Conservation (phyloP, 1,284 basidiomycete genomes). For the Leccinum huronense region DNA sequence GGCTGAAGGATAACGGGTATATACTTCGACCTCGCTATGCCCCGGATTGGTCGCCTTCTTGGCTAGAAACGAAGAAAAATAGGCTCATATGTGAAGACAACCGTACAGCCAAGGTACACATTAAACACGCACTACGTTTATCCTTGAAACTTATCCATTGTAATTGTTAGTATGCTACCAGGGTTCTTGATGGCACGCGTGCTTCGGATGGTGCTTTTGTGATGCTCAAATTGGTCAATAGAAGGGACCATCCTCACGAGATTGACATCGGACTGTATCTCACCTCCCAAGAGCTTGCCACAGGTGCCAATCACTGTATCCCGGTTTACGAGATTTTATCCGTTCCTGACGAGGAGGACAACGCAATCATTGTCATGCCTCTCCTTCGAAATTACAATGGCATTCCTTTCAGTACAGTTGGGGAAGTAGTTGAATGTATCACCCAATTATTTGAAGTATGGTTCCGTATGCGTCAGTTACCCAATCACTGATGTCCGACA, state of each 20-base stretch:
- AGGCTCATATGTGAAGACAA: conserved; percentile 29
- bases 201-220: conserved; percentile 31
- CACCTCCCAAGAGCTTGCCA: conserved; percentile 18
- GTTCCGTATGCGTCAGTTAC: too few species aligned
- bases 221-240: conserved; percentile 31
- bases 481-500: too few species aligned
- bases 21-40: conserved; percentile 37
- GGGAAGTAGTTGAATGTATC: too few species aligned
- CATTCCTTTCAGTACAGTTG: too few species aligned
- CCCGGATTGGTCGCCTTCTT: conserved; percentile 40
- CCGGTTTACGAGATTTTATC: too few species aligned
- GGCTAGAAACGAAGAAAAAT: conserved; percentile 24
- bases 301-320: too few species aligned
- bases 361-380: too few species aligned
- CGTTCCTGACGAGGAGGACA: too few species aligned
- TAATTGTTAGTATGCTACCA: conserved; percentile 12
- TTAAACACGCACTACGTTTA: not conserved
- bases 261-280: conserved; percentile 28
- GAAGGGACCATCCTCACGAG: conserved; percentile 25
- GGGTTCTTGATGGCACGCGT: conserved; percentile 35
- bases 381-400: too few species aligned
- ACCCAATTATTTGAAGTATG: too few species aligned
- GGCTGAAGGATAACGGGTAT: conserved; percentile 38
- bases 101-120: conserved; percentile 1
- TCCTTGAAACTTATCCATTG: not conserved